Base-by-base conservation (phyloP, 73 alveolate species). In the Halteria grandinella region DNA sequence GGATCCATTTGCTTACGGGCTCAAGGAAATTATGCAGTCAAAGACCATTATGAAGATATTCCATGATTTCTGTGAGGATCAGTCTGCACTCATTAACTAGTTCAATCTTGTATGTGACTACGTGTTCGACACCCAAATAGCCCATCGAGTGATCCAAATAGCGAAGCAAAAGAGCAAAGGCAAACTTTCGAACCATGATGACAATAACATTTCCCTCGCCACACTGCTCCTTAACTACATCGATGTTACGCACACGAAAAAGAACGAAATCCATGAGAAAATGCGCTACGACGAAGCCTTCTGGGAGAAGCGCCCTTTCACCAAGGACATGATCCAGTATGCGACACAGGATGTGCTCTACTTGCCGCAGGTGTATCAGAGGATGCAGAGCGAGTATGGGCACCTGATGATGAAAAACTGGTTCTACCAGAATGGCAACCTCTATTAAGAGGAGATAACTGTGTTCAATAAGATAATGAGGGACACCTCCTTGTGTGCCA, bases 31-130 rank as follows among this genome's bases (percentile, higher is more conserved):
- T 20, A 39, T 82, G 66, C 76, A 72, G 39, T 23, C 55, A 52
- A 45, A 23, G n/a, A 43, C 60, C 28, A 58, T 72, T 0, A 34
- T 82, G 23, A 82, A 82, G 76, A 71, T 82, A 17, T 82, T 82
- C 43, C 91, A 82, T 33, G 91, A 82, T 55, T 82, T 72, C 58
- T 71, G 86, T 25, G 91, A 82, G 55, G 91, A 82, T 28, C 40
- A 79, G 8, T 80, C 91, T 0, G 91, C 85, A 7, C 81, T 82
- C 5, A 29, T 72, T 1, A 57, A 54, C 20, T 45, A 72, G 40
- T 82, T 45, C 82, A 48, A 71, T 21, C 32, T 72, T 69, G 50
- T 32, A 3, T 62, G 88, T 63, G 12, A 54, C 17, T 50, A 45
- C 17, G 74, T 62, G 17, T 77, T 62, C 25, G 88, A 77, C 48